Evolutionary conservation across 768 basidiomycete genomes (phyloP), one percentile per base, ranked within the genome.

Genomic region (Mycena chlorophos): DNA sequence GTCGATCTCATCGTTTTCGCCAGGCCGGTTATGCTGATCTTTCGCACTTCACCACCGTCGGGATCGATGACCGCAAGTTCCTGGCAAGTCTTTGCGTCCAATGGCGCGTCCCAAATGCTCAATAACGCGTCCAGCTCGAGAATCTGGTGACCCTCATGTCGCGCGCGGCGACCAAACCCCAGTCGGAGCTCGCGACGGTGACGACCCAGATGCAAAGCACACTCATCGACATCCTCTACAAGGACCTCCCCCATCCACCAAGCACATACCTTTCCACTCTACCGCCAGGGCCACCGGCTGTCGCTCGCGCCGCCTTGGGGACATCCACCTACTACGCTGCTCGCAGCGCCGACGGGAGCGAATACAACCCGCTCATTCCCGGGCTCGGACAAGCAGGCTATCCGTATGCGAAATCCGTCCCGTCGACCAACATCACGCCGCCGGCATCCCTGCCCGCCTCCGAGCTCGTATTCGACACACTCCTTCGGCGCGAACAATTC

Each of bases 231-330:
- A 68, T 85, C 46, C 73, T 91, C 38, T 91, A 86, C 75, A 84
- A 87, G 57, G 91, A 91, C 68, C 80, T 93, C 30, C 88, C 89
- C 3, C 90, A 90, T 58, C 89, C 89, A 4, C 85, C 88, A 10
- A 70, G 68, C 47, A 75, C 74, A 12, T 88, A 83, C 65, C 70
- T 88, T 34, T 51, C 63, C 42, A 52, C 63, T 4, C 68, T 66
- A 20, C 61, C 65, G 23, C 49, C 51, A 47, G 38, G 60, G 19
- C n/a, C n/a, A n/a, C 20, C 55, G 22, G 17, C 53, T 17, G 37
- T 49, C 19, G 58, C 63, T 5, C 54, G 60, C 25, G 59, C 45
- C 16, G 31, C 39, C 6, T 40, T 40, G 19, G 12, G 20, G 57
- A 3, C 66, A 65, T 8, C 38, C 63, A 23, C 61, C 75, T 23